A percentile compares a stretch with the other conserved stretches of the same genome.
Evolutionary conservation across 2,329 filamentous ascomycete genomes (phyloP).

Genomic region (Fusarium sp.): DNA sequence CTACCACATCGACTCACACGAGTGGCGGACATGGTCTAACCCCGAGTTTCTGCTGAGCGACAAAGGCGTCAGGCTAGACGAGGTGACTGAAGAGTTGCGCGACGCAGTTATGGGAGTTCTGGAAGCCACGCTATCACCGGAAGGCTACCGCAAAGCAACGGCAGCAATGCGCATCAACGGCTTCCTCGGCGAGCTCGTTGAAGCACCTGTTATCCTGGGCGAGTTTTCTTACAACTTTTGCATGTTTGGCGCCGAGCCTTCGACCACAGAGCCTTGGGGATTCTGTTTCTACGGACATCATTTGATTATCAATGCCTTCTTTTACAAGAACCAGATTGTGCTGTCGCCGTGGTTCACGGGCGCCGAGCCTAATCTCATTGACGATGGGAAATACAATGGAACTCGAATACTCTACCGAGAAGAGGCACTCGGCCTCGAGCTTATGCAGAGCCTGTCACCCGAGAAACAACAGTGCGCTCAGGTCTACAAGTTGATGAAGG

Average conservation of each 20-base stretch:
- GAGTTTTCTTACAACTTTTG: constrained; percentile 81
- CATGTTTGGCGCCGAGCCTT: constrained; percentile 71
- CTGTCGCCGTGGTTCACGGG: constrained; percentile 82
- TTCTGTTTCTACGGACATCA: constrained; percentile 84
- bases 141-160: constrained; percentile 78
- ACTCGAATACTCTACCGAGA: constrained; percentile 74
- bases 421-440: constrained; percentile 69
- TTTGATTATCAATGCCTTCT: constrained; percentile 76
- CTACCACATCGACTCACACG: constrained; percentile 74
- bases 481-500: constrained; percentile 68
- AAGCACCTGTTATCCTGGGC: constrained; percentile 72
- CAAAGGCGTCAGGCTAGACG: constrained; percentile 77
- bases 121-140: constrained; percentile 68
- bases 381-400: constrained; percentile 69
- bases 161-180: constrained; percentile 79
- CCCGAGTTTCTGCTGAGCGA: constrained; percentile 77
- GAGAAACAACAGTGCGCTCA: constrained; percentile 63
- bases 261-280: constrained; percentile 71
- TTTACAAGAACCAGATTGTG: constrained; percentile 72
- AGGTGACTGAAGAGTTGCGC: constrained; percentile 57
- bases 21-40: constrained; percentile 78
- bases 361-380: constrained; percentile 81
- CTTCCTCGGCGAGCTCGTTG: constrained; percentile 76
- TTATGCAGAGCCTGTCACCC: constrained; percentile 72
- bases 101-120: constrained; percentile 66